phyloP scores from a whole-genome alignment of 164 flowering plant species.

The Nymphaea thermarum region DNA sequence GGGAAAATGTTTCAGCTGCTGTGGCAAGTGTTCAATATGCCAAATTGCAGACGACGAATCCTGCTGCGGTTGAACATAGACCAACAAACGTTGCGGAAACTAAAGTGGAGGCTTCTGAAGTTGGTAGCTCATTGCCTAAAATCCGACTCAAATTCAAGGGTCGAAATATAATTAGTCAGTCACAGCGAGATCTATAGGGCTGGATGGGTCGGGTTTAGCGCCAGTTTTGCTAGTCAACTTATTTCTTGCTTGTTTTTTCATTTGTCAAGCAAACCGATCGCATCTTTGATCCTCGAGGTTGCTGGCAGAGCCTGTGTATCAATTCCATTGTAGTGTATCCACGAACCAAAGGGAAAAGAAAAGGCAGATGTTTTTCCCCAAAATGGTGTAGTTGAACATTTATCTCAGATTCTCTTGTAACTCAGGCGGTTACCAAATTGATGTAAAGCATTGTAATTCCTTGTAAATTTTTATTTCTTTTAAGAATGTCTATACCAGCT shows the following conservation, averaged over 20 bases:
- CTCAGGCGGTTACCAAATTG: too few relatives aligned
- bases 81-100: slow-evolving; percentile 7
- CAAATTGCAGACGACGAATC: neutral
- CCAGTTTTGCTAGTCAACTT: neutral
- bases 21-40: neutral
- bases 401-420: too few relatives aligned
- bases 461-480: too few relatives aligned
- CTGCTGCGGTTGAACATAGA: neutral
- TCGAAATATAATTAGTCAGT: neutral
- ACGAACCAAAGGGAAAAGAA: too few relatives aligned
- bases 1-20: neutral
- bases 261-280: neutral
- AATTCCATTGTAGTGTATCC: too few relatives aligned
- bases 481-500: too few relatives aligned
- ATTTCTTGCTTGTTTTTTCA: neutral
- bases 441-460: too few relatives aligned
- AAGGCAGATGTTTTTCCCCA: too few relatives aligned
- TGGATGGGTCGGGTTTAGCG: neutral
- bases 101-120: slow-evolving; percentile 15
- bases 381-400: too few relatives aligned
- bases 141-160: slow-evolving; percentile 10
- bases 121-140: slow-evolving; percentile 6
- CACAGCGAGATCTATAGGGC: neutral
- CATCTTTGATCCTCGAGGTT: neutral
- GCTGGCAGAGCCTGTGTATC: neutral